Conservation (phyloP, 2,329 filamentous ascomycete genomes). For the Fusarium illudens region DNA sequence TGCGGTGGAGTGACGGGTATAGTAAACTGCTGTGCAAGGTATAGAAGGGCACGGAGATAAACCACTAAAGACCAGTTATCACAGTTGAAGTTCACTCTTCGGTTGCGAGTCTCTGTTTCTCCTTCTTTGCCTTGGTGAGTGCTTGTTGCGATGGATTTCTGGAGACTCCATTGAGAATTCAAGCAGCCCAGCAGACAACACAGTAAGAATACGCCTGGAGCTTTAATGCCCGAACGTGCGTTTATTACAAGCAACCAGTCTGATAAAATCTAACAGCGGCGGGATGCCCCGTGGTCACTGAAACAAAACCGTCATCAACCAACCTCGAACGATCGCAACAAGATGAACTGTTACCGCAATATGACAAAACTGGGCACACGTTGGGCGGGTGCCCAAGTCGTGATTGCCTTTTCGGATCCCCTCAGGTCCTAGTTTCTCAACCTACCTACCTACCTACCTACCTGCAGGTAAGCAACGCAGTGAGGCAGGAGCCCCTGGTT, state of each 20-base stretch:
- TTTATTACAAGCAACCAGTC: neutral
- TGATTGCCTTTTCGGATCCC: neutral
- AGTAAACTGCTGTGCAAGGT: slow-evolving; percentile 33
- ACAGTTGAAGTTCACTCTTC: neutral
- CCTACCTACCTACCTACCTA: no score
- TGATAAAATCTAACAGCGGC: neutral
- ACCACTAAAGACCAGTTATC: neutral
- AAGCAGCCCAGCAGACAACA: neutral
- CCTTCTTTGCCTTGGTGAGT: neutral
- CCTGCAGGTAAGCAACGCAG: neutral
- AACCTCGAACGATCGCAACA: no score
- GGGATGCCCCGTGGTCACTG: no score
- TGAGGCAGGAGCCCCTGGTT: neutral
- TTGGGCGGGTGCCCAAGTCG: no score
- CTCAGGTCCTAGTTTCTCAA: neutral
- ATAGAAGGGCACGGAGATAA: neutral
- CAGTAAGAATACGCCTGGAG: no score
- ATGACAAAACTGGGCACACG: neutral
- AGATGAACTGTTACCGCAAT: no score
- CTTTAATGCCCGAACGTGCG: no score
- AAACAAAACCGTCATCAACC: no score
- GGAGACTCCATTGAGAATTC: neutral
- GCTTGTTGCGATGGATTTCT: neutral
- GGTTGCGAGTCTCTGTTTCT: neutral
- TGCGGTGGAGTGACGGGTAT: slow-evolving; percentile 74